A percentile compares a stretch with the other conserved stretches of the same genome.
phyloP scores from a whole-genome alignment of 805 yeast genomes.

The Kodamaea neixiangensis region DNA sequence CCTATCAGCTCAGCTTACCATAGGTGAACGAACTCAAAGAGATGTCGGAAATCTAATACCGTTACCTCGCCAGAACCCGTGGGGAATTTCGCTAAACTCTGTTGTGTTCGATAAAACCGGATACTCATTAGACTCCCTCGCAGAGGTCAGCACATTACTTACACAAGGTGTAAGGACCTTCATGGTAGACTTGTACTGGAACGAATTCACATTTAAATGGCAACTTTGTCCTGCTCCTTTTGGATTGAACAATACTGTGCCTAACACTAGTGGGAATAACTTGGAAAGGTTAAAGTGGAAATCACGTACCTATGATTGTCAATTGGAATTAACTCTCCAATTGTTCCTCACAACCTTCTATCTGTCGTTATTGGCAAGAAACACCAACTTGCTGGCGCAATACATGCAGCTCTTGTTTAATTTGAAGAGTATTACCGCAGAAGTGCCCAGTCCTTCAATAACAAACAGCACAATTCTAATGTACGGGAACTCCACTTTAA shows the following conservation, averaged over 20 bases:
- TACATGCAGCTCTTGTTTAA: slow-evolving; percentile 32
- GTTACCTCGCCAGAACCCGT: slow-evolving; percentile 32
- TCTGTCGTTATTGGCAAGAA: slow-evolving; percentile 25
- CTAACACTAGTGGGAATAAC: not conserved
- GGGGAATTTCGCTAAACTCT: slow-evolving; percentile 34
- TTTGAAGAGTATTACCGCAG: slow-evolving; percentile 21
- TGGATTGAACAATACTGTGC: slow-evolving; percentile 6
- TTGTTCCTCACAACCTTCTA: slow-evolving; percentile 22
- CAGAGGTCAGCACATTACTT: slow-evolving; percentile 25
- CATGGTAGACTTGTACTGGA: slow-evolving; percentile 59
- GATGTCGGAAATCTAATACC: slow-evolving; percentile 34
- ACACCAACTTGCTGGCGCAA: slow-evolving; percentile 36
- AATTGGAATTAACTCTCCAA: slow-evolving; percentile 27
- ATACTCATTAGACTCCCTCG: slow-evolving; percentile 22
- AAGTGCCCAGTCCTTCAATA: not conserved
- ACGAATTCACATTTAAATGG: slow-evolving; percentile 46
- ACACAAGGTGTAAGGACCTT: slow-evolving; percentile 48
- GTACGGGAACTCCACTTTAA: slow-evolving; percentile 33
- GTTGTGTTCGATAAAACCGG: slow-evolving; percentile 26
- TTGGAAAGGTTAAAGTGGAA: slow-evolving; percentile 24
- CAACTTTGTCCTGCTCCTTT: slow-evolving; percentile 56
- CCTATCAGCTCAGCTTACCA: not conserved
- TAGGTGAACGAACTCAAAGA: slow-evolving; percentile 27
- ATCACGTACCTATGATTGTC: slow-evolving; percentile 27
- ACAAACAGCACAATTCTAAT: not conserved